Evolutionary conservation across 2,329 filamentous ascomycete genomes (phyloP).

Genomic region (Stachybotrys chlorohalonatus): DNA sequence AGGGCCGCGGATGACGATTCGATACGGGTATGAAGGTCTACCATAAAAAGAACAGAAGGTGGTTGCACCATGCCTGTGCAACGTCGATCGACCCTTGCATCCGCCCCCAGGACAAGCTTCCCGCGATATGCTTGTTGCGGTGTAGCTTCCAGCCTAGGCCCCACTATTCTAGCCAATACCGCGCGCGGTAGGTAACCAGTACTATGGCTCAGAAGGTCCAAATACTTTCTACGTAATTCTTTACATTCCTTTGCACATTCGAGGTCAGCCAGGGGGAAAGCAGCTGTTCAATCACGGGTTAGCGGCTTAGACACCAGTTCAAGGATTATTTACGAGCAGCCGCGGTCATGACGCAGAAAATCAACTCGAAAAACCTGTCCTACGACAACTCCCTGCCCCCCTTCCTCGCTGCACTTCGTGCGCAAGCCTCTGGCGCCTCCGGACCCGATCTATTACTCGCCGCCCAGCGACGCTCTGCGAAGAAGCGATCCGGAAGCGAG

Average conservation of each 20-base stretch:
- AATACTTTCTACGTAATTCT: background rate
- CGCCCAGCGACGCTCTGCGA: slow-evolving; percentile 36
- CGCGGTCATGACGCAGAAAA: slow-evolving; percentile 42
- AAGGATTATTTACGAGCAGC: background rate
- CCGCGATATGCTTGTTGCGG: background rate
- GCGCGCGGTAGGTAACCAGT: background rate
- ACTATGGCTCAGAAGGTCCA: background rate
- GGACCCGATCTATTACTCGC: slow-evolving; percentile 45
- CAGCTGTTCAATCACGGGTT: background rate
- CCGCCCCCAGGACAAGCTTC: background rate
- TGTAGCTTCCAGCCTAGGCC: background rate
- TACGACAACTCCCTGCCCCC: slow-evolving; percentile 54
- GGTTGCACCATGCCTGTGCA: background rate
- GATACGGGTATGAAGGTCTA: background rate
- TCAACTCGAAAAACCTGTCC: slow-evolving; percentile 61
- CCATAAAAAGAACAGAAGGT: background rate
- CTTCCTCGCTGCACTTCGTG: slow-evolving; percentile 49
- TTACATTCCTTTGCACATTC: background rate
- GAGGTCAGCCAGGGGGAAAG: background rate
- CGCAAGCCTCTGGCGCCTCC: slow-evolving; percentile 38
- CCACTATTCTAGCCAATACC: background rate
- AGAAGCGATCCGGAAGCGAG: slow-evolving; percentile 51
- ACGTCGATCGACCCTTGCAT: background rate
- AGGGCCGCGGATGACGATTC: background rate
- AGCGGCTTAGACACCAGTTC: background rate